A percentile compares a stretch with the other conserved stretches of the same genome.
Conservation (phyloP, 176 grass and related monocot species). For the Oryza nivara region DNA sequence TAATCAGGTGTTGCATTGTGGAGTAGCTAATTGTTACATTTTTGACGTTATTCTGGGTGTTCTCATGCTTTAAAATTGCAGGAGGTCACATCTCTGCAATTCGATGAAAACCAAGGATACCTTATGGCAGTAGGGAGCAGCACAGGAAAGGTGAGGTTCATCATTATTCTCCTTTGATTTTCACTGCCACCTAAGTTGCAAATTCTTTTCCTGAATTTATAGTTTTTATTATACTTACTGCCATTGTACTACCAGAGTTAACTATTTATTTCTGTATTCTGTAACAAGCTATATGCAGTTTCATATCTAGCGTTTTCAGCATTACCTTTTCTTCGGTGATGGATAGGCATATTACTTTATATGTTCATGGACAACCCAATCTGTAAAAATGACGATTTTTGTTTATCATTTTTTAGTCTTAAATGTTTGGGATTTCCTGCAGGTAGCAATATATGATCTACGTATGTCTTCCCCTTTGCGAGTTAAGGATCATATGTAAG, state of each 20-base stretch:
- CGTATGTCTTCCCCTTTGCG: constrained; percentile 83
- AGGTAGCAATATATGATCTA: constrained; percentile 93
- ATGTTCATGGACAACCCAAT: constrained; percentile 6
- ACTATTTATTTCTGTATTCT: constrained; percentile 11
- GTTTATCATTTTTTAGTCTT: background rate
- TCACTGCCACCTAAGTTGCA: background rate
- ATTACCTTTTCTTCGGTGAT: background rate
- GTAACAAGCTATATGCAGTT: constrained; percentile 2
- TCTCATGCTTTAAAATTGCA: constrained; percentile 47
- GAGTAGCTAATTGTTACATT: constrained; percentile 17
- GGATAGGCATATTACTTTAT: background rate
- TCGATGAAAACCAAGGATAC: constrained; percentile 92
- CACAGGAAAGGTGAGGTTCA: constrained; percentile 70
- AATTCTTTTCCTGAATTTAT: background rate
- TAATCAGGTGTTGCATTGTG: constrained; percentile 60
- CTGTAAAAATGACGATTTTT: background rate
- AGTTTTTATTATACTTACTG: background rate
- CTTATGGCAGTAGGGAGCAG: constrained; percentile 83
- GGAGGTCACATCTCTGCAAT: constrained; percentile 89
- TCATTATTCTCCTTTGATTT: constrained; percentile 13
- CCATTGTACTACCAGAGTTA: background rate
- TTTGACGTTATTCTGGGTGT: constrained; percentile 19
- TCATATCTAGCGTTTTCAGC: background rate
- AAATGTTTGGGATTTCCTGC: constrained; percentile 39
- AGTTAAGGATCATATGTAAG: constrained; percentile 99